Evolutionary conservation across 208 protist species (phyloP).

Genomic region (Trypanosoma brucei): DNA sequence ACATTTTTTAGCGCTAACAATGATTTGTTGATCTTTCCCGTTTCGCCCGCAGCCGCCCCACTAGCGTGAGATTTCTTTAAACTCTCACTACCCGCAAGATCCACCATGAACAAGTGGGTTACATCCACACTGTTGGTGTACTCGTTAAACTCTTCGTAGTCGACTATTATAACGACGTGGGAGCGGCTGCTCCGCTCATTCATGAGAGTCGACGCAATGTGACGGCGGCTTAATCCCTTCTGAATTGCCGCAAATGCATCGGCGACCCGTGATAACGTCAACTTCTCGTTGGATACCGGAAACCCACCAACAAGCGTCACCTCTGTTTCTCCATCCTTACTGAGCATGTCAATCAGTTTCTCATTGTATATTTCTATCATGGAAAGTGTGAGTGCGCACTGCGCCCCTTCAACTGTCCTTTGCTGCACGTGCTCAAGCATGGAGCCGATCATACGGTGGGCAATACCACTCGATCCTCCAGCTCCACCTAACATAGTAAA

Average conservation of each 20-base stretch:
- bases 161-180: slow-evolving; percentile 96
- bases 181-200: slow-evolving; percentile 96
- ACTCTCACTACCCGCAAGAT: slow-evolving; percentile 94
- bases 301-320: slow-evolving; percentile 83
- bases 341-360: slow-evolving; percentile 87
- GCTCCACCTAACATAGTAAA: slow-evolving; percentile 93
- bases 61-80: slow-evolving; percentile 89
- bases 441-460: slow-evolving; percentile 87
- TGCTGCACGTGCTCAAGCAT: slow-evolving; percentile 88
- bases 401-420: slow-evolving; percentile 78
- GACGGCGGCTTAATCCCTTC: slow-evolving; percentile 61
- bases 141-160: slow-evolving; percentile 78
- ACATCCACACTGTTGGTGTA: slow-evolving; percentile 87
- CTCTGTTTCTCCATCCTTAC: slow-evolving; percentile 68
- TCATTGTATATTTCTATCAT: slow-evolving; percentile 94
- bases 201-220: slow-evolving; percentile 92
- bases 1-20: slow-evolving; percentile 93
- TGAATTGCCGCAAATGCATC: slow-evolving; percentile 77
- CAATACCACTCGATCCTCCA: slow-evolving; percentile 60
- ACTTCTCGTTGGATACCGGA: slow-evolving; percentile 60
- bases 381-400: slow-evolving; percentile 85
- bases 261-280: slow-evolving; percentile 58
- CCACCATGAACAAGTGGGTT: slow-evolving; percentile 94
- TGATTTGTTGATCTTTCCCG: slow-evolving; percentile 91
- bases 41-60: slow-evolving; percentile 82